Evolutionary conservation across 495 filamentous ascomycete species (phyloP).

Genomic region (Cenococcum geophilum): DNA sequence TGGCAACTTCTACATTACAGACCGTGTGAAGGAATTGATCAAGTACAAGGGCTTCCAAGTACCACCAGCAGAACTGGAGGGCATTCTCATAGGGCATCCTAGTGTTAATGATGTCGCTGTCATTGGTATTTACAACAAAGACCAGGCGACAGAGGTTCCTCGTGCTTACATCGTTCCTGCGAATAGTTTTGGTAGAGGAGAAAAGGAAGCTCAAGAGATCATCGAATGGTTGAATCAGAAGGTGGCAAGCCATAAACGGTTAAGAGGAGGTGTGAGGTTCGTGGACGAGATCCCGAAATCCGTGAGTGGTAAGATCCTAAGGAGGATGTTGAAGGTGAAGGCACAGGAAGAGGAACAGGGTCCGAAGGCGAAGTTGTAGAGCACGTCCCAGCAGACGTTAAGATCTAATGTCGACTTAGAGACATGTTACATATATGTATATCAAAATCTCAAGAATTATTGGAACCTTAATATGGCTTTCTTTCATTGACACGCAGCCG

Average conservation of each 20-base stretch:
- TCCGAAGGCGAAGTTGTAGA: slow-evolving; percentile 28
- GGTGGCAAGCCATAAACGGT: slow-evolving; percentile 36
- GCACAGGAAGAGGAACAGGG: slow-evolving; percentile 22
- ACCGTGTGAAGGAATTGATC: slow-evolving; percentile 51
- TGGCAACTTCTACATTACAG: slow-evolving; percentile 51
- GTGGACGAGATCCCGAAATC: slow-evolving; percentile 35
- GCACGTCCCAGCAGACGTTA: background rate
- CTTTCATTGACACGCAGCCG: too few species aligned
- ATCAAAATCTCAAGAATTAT: too few species aligned
- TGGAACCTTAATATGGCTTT: too few species aligned
- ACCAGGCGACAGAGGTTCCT: slow-evolving; percentile 39
- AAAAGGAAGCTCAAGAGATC: slow-evolving; percentile 34
- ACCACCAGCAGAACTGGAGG: slow-evolving; percentile 40
- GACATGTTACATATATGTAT: too few species aligned
- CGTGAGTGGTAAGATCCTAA: slow-evolving; percentile 31
- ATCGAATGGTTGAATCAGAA: slow-evolving; percentile 32
- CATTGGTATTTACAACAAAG: slow-evolving; percentile 37
- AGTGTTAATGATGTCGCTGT: slow-evolving; percentile 40
- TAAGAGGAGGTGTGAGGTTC: slow-evolving; percentile 32
- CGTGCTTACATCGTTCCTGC: slow-evolving; percentile 37
- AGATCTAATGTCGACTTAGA: too few species aligned
- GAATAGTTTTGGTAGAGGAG: slow-evolving; percentile 22
- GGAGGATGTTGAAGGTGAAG: slow-evolving; percentile 29
- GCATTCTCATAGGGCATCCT: slow-evolving; percentile 32
- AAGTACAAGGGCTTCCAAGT: slow-evolving; percentile 50